A percentile compares a stretch with the other conserved stretches of the same genome.
Evolutionary conservation across 2,329 filamentous ascomycete genomes (phyloP).

Genomic region (Elsinoe necatrix): DNA sequence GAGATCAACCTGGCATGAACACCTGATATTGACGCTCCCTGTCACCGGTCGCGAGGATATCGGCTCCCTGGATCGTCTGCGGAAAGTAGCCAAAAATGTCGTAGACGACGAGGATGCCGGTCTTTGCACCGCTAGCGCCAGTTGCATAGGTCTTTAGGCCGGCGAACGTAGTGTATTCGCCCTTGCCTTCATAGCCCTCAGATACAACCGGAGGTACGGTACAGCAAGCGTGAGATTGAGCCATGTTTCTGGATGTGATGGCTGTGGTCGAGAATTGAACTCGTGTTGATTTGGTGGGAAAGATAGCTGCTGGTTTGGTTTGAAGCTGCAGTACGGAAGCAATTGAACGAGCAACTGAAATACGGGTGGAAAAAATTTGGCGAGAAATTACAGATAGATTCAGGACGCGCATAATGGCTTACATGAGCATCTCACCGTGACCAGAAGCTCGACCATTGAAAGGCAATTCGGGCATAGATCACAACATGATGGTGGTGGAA

Average conservation of each 20-base stretch:
- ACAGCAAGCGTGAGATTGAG: slow-evolving; percentile 36
- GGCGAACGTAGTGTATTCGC: slow-evolving; percentile 50
- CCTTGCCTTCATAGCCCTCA: slow-evolving; percentile 49
- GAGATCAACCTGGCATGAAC: slow-evolving; percentile 56
- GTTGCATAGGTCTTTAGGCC: slow-evolving; percentile 57
- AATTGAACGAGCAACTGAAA: not conserved
- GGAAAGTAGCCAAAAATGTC: slow-evolving; percentile 55
- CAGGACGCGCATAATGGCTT: slow-evolving; percentile 7
- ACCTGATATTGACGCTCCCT: slow-evolving; percentile 70
- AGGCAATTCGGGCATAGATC: not conserved
- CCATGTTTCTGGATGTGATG: slow-evolving; percentile 14
- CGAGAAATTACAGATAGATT: not conserved
- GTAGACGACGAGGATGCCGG: slow-evolving; percentile 51
- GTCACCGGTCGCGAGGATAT: slow-evolving; percentile 53
- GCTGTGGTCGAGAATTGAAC: not conserved
- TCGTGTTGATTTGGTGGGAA: not conserved
- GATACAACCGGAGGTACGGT: slow-evolving; percentile 42
- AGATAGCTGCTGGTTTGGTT: not conserved
- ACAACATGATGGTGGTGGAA: not conserved
- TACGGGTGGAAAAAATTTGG: not conserved
- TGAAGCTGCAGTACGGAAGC: not conserved
- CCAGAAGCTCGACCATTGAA: not conserved
- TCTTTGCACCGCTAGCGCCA: slow-evolving; percentile 47
- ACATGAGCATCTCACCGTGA: slow-evolving; percentile 6
- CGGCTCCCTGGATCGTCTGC: slow-evolving; percentile 55